Evolutionary conservation across 345 rosid genomes (phyloP), one percentile per base, ranked within the genome.

Genomic region (Reutealis trisperma): DNA sequence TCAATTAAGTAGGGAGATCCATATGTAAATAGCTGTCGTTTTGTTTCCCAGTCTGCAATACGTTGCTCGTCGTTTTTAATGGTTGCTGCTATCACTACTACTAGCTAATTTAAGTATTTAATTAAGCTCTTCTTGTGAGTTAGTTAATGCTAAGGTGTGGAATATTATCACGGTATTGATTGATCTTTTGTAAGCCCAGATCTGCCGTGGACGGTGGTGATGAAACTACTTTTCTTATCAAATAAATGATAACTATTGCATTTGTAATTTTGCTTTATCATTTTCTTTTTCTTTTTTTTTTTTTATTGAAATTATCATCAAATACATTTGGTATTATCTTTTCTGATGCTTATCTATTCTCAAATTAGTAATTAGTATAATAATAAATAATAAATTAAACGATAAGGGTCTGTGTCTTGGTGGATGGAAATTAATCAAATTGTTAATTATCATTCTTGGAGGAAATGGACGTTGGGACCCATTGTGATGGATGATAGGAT

Each of bases 11-110:
- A 45, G 49, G 49, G 19, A 9, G 55, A 5, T 67, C 16, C 25
- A 6, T 37, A 37, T 75, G 79, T 77, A 70, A 62, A 77, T 77
- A 77, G 41, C 5, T 30, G 73, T 59, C 59, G 47, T 76, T 67
- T 67, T 32, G 45, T 24, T 16, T 24, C 3, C 55, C 12, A 2
- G 9, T 71, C 30, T 21, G 62, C 63, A 12, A 0, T 21, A 24
- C 12, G 67, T 44, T 65, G 27, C 52, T 8, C 8, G 67, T 27
- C 66, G 75, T 59, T 72, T 57, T 63, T 8, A 22, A 8, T 22
- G 34, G 42, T 11, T 14, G 11, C 54, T 14, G 11, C 54, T 24
- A 22, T 44, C 21, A 15, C 57, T 45, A 51, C 22, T 24, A 15
- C n/a, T 25, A 37, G 19, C 54, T 41, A 65, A 72, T 52, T 52